Base-by-base conservation (phyloP, 2,329 filamentous ascomycete genomes). In the Beauveria brongniartii region DNA sequence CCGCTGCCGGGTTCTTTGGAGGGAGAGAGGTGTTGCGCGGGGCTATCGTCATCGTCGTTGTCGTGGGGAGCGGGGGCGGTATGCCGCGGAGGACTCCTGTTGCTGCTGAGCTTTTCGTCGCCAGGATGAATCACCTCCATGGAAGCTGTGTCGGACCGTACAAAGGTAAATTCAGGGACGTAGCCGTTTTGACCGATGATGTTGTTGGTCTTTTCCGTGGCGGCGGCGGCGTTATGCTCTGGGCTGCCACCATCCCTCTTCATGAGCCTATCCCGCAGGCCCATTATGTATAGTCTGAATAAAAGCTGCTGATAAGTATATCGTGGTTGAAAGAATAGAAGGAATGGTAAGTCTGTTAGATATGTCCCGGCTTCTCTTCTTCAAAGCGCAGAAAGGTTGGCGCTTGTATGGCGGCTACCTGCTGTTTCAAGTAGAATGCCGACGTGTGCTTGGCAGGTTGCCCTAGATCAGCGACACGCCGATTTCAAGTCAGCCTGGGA, bases 81-180 rank as follows among this genome's bases (percentile, higher is more conserved):
- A 37, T 37, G 34, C 34, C 16, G 40, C 37, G 37, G 34, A 12
- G 44, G 64, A 61, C 68, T 66, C 43, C 63, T 53, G 52, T 64
- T 63, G 64, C 64, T 69, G 64, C 67, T 69, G 67, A 37, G 14
- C 4, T 37, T 37, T 37, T 67, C 70, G 67, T 64, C 72, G 7
- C 91, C 89, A 12, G 90, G 89, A 61, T 85, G 79, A 71, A 96
- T 90, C 65, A 88, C 78, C 72, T 97, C 91, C 71, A 92, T 83
- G 1, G 87, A 86, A 65, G 86, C 76, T 1, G 92, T 96, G 70
- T 96, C 93, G 65, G 90, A 88, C 64, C 92, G 88, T 69, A 94
- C 82, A 76, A 97, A 91, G 64, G 82, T 91, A 77, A 97, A 91
- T 67, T 90, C 86, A 61, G 88, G 86, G 1, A 79, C 71, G 26